phyloP scores from a whole-genome alignment of 169 alveolate species.

The Cryptosporidium parvum region DNA sequence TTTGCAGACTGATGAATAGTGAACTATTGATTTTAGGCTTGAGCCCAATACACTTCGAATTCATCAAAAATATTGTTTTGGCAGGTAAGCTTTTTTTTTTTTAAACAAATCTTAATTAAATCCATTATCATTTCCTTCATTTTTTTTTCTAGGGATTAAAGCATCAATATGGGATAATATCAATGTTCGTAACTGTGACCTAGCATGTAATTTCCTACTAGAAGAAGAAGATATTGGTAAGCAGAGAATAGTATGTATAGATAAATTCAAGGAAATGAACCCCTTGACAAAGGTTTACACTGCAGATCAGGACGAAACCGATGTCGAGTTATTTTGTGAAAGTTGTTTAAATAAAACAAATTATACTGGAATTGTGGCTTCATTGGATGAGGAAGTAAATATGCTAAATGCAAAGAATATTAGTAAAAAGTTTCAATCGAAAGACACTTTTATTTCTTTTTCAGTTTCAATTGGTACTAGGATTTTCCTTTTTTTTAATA shows the following conservation, averaged over 20 bases:
- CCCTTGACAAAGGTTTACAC: slow-evolving; percentile 36
- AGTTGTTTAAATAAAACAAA: neutral
- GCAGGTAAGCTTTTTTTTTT: slow-evolving; percentile 77
- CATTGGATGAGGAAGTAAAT: slow-evolving; percentile 46
- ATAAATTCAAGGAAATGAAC: slow-evolving; percentile 52
- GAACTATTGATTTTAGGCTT: slow-evolving; percentile 75
- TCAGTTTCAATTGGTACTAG: slow-evolving; percentile 59
- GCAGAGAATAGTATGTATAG: slow-evolving; percentile 14
- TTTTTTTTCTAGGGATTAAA: slow-evolving; percentile 25
- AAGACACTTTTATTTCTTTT: slow-evolving; percentile 9
- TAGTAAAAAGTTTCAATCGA: slow-evolving; percentile 15
- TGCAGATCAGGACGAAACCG: neutral
- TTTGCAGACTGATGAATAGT: slow-evolving; percentile 63
- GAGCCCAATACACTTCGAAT: slow-evolving; percentile 77
- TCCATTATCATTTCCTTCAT: neutral
- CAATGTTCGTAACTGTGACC: slow-evolving; percentile 4
- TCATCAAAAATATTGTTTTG: slow-evolving; percentile 71
- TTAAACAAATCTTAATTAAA: neutral
- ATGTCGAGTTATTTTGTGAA: slow-evolving; percentile 5
- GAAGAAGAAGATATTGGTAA: slow-evolving; percentile 55
- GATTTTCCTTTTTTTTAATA: slow-evolving; percentile 53
- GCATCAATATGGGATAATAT: slow-evolving; percentile 51
- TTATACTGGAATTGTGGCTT: slow-evolving; percentile 33
- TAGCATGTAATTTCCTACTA: slow-evolving; percentile 34
- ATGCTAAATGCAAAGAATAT: slow-evolving; percentile 20